phyloP scores from a whole-genome alignment of 2,329 filamentous ascomycete genomes.

The Fusarium sulawesiense region DNA sequence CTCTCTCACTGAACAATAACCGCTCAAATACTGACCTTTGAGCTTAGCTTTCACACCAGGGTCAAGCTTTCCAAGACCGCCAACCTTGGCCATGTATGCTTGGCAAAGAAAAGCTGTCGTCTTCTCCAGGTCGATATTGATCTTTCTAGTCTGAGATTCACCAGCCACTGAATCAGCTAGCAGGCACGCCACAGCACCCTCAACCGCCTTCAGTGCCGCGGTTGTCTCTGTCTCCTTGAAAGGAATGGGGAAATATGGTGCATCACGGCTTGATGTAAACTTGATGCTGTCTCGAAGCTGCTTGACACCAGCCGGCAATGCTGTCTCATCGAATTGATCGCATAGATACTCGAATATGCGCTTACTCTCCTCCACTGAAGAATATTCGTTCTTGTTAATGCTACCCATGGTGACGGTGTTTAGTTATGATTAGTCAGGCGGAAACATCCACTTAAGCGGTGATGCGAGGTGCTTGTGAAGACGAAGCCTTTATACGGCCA shows the following conservation, averaged over 20 bases:
- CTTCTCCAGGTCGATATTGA: conserved; percentile 53
- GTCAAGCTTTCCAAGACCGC: conserved; percentile 54
- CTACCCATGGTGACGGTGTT: conserved; percentile 26
- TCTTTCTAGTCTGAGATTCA: conserved; percentile 13
- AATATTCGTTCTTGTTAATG: conserved; percentile 30
- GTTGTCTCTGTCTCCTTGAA: conserved; percentile 60
- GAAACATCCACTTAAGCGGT: neutral
- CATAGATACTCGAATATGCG: conserved; percentile 39
- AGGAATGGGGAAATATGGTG: conserved; percentile 59
- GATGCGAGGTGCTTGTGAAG: conserved; percentile 3
- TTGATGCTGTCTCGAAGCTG: conserved; percentile 43
- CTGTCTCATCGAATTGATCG: conserved; percentile 43
- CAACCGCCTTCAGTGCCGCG: conserved; percentile 58
- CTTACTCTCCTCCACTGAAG: conserved; percentile 35
- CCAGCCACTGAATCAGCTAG: conserved; percentile 47
- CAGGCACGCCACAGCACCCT: conserved; percentile 50
- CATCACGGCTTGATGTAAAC: conserved; percentile 51
- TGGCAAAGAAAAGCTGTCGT: conserved; percentile 57
- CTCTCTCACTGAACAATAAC: neutral
- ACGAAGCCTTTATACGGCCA: conserved; percentile 26
- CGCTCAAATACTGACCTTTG: conserved; percentile 42
- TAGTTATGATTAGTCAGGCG: neutral
- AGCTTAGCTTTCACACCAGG: conserved; percentile 48
- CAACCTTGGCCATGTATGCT: conserved; percentile 52
- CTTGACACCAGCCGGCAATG: conserved; percentile 47